Percentiles rank a stretch among this genome's conserved stretches.
phyloP scores from a whole-genome alignment of 768 basidiomycete genomes.

The Phanerochaete sordida region DNA sequence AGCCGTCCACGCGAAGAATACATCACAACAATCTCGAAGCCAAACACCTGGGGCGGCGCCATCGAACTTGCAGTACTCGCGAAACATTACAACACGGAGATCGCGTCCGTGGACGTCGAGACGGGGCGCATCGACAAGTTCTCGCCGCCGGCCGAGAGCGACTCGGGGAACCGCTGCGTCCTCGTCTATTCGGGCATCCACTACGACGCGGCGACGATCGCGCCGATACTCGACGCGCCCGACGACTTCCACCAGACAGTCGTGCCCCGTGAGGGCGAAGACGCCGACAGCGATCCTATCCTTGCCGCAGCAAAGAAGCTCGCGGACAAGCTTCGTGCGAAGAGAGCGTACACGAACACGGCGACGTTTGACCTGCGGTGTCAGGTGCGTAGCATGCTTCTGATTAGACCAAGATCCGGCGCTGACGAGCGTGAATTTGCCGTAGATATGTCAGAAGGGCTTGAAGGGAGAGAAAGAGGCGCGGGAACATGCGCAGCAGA shows the following conservation, averaged over 20 bases:
- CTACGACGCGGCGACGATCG: slow-evolving; percentile 86
- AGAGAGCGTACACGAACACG: slow-evolving; percentile 89
- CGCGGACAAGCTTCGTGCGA: slow-evolving; percentile 65
- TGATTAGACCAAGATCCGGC: neutral
- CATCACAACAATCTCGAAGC: slow-evolving; percentile 74
- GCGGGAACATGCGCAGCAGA: slow-evolving; percentile 79
- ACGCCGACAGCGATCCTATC: slow-evolving; percentile 50
- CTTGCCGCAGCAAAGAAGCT: slow-evolving; percentile 66
- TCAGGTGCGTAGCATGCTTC: slow-evolving; percentile 46
- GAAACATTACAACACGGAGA: slow-evolving; percentile 78
- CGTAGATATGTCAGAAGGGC: slow-evolving; percentile 74
- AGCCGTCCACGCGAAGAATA: slow-evolving; percentile 67
- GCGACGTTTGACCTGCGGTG: slow-evolving; percentile 88
- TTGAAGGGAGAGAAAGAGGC: slow-evolving; percentile 95
- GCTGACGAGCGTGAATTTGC: neutral
- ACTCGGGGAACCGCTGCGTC: slow-evolving; percentile 43
- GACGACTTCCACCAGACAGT: slow-evolving; percentile 84
- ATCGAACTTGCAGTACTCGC: slow-evolving; percentile 90
- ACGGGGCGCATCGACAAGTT: slow-evolving; percentile 88
- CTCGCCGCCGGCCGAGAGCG: slow-evolving; percentile 44
- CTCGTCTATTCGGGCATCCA: slow-evolving; percentile 96
- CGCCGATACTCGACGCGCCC: slow-evolving; percentile 74
- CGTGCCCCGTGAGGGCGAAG: slow-evolving; percentile 56
- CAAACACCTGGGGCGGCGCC: slow-evolving; percentile 90
- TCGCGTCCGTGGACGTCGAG: slow-evolving; percentile 88